Base-by-base conservation (phyloP, 345 rosid species). In the Pistacia integerrima region DNA sequence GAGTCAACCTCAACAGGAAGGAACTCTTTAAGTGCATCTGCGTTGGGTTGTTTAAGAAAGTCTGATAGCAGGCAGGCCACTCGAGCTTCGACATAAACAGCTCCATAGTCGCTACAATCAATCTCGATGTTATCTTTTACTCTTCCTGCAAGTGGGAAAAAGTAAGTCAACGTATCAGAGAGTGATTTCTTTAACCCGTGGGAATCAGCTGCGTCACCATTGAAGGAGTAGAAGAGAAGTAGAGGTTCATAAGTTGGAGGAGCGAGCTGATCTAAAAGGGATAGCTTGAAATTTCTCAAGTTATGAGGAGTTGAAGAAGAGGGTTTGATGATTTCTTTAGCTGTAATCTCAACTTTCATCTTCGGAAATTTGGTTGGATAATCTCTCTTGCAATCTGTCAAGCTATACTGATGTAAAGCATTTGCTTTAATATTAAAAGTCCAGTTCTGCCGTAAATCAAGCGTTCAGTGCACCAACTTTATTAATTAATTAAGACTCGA, bases 231-330 rank as follows among this genome's bases (percentile, higher is more conserved):
- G 76, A 77, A 77, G 67, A 74, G 67, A 35, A 77, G 48, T 25
- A 69, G 41, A 17, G 79, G 79, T 67, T 41, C 58, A 48, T 38
- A 84, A 52, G 54, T 36, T 9, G 78, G 33, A 73, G 84, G 76
- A 69, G 77, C 36, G 52, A 80, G 73, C 64, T 84, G 85, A 64
- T 82, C 85, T 38, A 84, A 68, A 55, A 84, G 74, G 59, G 83
- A 82, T 60, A 82, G 81, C 33, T 55, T 55, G 60, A 75, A 74
- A 44, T 1, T 49, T 6, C 59, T 70, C 25, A 60, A 65, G 76
- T 72, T 64, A 16, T 63, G 44, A 5, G 82, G 79, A n/a, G 74
- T 79, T 33, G 67, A 76, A 60, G 85, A 79, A 13, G 81, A 84
- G 3, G 85, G 83, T 55, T 71, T 79, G 64, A 84, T 69, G 18